These are phyloP conservation scores for Xanthoparmelia taractica DNA, from an alignment of 495 filamentous ascomycete species.

Conservation along the genomic window DNA sequence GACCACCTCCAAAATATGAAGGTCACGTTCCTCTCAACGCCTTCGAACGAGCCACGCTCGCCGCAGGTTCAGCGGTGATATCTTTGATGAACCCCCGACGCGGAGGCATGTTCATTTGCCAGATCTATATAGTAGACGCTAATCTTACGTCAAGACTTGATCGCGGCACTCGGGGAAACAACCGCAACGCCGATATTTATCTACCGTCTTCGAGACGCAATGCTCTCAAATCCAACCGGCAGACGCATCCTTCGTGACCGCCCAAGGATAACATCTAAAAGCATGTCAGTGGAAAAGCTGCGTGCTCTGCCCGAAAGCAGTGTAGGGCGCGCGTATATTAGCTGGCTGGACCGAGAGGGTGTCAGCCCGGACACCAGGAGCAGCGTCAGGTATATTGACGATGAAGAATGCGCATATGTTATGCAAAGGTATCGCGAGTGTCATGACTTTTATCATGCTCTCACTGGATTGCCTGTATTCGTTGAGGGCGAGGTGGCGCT, in stretches of 20 bases:
- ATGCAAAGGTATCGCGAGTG: conserved; percentile 98
- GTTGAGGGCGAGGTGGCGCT: conserved; percentile 89
- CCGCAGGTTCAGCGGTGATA: conserved; percentile 72
- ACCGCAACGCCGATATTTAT: conserved; percentile 95
- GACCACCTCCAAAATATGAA: conserved; percentile 74
- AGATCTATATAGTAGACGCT: conserved; percentile 6
- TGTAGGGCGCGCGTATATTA: conserved; percentile 76
- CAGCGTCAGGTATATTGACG: conserved; percentile 79
- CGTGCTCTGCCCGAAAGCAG: conserved; percentile 63
- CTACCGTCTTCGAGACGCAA: conserved; percentile 79
- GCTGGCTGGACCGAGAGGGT: conserved; percentile 85
- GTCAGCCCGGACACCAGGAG: conserved; percentile 85
- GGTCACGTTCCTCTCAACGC: conserved; percentile 84
- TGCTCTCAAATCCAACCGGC: conserved; percentile 78
- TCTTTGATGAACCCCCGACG: conserved; percentile 74
- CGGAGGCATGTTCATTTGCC: conserved; percentile 47
- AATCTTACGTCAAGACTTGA: conserved; percentile 57
- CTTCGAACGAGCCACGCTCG: conserved; percentile 67
- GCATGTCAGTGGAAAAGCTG: conserved; percentile 61
- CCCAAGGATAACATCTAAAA: conserved; percentile 76
- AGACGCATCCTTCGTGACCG: conserved; percentile 85
- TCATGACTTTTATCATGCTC: conserved; percentile 96
- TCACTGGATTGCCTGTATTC: conserved; percentile 86
- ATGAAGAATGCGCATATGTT: conserved; percentile 92
- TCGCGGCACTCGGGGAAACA: conserved; percentile 85